These are phyloP conservation scores for Pisolithus thermaeus DNA, from an alignment of 1,284 basidiomycete genomes.

Conservation along the genomic window DNA sequence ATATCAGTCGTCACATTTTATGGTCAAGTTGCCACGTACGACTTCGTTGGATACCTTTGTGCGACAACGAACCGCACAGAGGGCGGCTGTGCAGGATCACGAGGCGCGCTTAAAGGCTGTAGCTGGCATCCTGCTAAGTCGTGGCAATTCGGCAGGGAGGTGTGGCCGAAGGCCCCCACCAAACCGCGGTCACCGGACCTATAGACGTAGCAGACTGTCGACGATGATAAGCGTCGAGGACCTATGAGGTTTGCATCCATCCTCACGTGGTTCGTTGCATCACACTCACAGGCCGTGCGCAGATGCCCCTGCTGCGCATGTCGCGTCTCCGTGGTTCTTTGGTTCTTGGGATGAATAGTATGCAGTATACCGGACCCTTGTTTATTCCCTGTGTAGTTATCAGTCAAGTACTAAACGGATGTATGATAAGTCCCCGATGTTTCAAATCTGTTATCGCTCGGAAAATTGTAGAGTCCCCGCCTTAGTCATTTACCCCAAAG, in stretches of 20 bases:
- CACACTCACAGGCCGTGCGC: background rate
- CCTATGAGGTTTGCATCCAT: constrained; percentile 12
- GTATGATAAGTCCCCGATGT: background rate
- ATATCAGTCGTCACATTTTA: constrained; percentile 17
- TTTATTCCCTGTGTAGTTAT: background rate
- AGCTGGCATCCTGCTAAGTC: constrained; percentile 42
- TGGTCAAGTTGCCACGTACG: constrained; percentile 23
- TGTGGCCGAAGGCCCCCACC: constrained; percentile 34
- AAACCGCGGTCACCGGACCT: constrained; percentile 27
- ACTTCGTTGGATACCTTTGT: constrained; percentile 22
- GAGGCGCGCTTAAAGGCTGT: constrained; percentile 40
- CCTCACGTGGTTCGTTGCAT: background rate
- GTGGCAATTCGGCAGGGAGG: constrained; percentile 41
- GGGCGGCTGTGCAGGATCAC: constrained; percentile 28
- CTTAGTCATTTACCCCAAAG: background rate
- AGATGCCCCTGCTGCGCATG: background rate
- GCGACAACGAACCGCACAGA: constrained; percentile 28
- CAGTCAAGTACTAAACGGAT: background rate
- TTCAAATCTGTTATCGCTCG: background rate
- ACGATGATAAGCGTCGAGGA: constrained; percentile 29
- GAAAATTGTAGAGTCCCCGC: background rate
- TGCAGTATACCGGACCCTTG: background rate
- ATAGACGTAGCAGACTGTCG: constrained; percentile 42
- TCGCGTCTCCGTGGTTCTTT: background rate
- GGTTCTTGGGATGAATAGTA: background rate